Evolutionary conservation across 2,329 filamentous ascomycete species (phyloP).

Genomic region (Diaporthe sp.): DNA sequence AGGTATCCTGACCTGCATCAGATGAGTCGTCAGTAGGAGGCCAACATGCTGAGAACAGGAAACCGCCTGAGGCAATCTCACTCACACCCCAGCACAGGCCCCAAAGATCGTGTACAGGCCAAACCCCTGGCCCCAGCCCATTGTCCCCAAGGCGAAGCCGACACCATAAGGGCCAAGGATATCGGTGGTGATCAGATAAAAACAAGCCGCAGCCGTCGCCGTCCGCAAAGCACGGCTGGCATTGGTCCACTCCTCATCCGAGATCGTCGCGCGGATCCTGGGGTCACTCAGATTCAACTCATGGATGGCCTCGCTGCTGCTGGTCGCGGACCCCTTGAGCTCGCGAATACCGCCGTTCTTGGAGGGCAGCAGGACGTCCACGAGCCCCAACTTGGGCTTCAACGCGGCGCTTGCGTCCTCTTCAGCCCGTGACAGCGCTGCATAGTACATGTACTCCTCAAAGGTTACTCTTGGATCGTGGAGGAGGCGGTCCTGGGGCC

Average conservation of each 20-base stretch:
- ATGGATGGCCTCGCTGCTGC: constrained; percentile 16
- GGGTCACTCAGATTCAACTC: constrained; percentile 34
- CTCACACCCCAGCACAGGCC: constrained; percentile 44
- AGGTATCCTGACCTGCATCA: constrained; percentile 47
- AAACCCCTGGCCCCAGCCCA: constrained; percentile 49
- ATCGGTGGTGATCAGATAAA: constrained; percentile 58
- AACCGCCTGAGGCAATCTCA: too few species aligned
- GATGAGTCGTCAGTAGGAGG: not conserved
- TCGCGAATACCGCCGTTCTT: constrained; percentile 20
- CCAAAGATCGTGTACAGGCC: constrained; percentile 56
- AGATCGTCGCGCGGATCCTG: constrained; percentile 23
- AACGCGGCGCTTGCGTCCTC: constrained; percentile 16
- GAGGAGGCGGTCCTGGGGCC: constrained; percentile 30
- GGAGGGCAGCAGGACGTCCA: constrained; percentile 30
- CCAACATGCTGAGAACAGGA: not conserved
- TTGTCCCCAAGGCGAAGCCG: constrained; percentile 41
- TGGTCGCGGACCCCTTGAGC: constrained; percentile 13
- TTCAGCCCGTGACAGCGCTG: constrained; percentile 28
- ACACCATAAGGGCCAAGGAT: constrained; percentile 54
- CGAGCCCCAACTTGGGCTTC: constrained; percentile 15
- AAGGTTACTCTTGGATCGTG: constrained; percentile 31
- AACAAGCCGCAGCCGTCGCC: constrained; percentile 54
- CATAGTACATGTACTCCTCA: constrained; percentile 36
- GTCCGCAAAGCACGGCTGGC: constrained; percentile 51
- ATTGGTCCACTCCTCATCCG: constrained; percentile 34